These are phyloP conservation scores for Saturnispora mendoncae DNA, from an alignment of 805 yeast genomes.

Conservation along the genomic window DNA sequence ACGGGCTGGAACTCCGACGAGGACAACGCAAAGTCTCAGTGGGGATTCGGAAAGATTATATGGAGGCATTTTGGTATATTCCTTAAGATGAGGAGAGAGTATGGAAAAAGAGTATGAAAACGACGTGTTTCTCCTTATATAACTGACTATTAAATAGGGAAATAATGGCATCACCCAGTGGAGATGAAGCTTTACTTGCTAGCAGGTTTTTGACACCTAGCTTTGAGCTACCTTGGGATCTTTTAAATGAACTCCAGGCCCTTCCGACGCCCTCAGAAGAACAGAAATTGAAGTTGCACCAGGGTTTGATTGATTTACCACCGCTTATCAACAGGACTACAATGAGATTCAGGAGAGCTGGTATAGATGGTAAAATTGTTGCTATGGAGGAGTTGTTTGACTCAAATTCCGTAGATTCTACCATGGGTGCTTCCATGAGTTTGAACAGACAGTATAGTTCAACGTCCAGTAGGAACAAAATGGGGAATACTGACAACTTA, in stretches of 20 bases:
- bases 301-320: constrained; percentile 50
- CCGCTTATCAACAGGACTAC: constrained; percentile 52
- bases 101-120: not conserved
- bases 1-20: constrained; percentile 85
- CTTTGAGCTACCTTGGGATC: constrained; percentile 53
- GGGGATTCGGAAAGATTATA: constrained; percentile 37
- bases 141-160: not conserved
- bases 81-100: not conserved
- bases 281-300: constrained; percentile 19
- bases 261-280: constrained; percentile 31
- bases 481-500: constrained; percentile 63
- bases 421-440: constrained; percentile 62
- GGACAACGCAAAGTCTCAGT: constrained; percentile 73
- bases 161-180: not conserved
- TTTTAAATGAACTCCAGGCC: constrained; percentile 61
- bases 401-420: constrained; percentile 25
- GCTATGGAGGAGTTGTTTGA: constrained; percentile 58
- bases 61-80: not conserved
- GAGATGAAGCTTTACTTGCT: constrained; percentile 20
- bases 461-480: constrained; percentile 43
- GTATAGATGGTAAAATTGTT: constrained; percentile 63
- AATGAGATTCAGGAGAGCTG: constrained; percentile 60
- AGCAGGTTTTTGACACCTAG: constrained; percentile 54
- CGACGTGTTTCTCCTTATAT: not conserved
- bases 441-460: constrained; percentile 59